Conservation (phyloP, 495 filamentous ascomycete species). For the Hypoxylon subgilvum region DNA sequence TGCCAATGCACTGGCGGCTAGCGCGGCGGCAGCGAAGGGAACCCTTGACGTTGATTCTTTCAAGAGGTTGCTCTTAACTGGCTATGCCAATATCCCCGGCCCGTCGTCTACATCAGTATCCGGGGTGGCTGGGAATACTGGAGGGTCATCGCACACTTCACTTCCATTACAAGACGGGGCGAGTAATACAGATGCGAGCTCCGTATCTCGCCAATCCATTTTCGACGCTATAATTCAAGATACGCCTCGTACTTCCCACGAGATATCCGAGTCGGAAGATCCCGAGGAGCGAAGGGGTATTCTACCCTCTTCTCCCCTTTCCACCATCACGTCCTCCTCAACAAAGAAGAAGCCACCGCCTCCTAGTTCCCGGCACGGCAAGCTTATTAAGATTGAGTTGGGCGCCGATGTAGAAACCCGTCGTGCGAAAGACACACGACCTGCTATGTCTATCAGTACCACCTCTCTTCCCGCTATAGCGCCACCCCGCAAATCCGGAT, state of each 20-base stretch:
- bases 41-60: conserved; percentile 68
- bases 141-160: conserved; percentile 2
- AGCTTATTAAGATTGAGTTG: conserved; percentile 60
- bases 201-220: conserved; percentile 55
- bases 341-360: conserved; percentile 55
- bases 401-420: conserved; percentile 35
- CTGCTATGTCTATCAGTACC: conserved; percentile 32
- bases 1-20: conserved; percentile 20
- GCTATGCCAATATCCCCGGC: conserved; percentile 48
- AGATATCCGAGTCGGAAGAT: conserved; percentile 49
- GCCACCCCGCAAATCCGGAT: conserved; percentile 33
- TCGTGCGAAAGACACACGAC: conserved; percentile 19
- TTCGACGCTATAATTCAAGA: conserved; percentile 48
- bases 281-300: conserved; percentile 45
- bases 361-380: conserved; percentile 71
- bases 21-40: conserved; percentile 42
- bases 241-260: conserved; percentile 56
- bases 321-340: conserved; percentile 29
- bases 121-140: background rate
- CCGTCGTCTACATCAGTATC: conserved; percentile 21
- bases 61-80: conserved; percentile 65
- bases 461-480: conserved; percentile 32
- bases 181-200: conserved; percentile 56
- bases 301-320: conserved; percentile 42
- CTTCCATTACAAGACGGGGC: conserved; percentile 45